Percentiles rank a stretch among this genome's conserved stretches.
Conservation (phyloP, 768 basidiomycete genomes). For the Boletus rex-veris region DNA sequence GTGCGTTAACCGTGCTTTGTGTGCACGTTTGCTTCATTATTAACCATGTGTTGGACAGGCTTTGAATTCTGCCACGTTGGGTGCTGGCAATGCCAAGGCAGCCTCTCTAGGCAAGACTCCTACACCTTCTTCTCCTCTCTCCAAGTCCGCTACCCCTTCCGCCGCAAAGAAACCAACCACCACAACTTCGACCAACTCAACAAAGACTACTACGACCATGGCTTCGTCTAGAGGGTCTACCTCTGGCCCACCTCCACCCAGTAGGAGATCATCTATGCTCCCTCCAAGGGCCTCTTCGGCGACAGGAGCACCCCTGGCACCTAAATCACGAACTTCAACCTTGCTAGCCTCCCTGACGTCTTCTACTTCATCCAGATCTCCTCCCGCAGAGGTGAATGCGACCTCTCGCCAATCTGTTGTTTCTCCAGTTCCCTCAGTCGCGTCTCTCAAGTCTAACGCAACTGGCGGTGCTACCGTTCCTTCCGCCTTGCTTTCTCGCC, state of each 20-base stretch:
- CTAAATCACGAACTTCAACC: conserved; percentile 38
- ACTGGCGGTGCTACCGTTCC: conserved; percentile 23
- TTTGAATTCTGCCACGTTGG: conserved; percentile 63
- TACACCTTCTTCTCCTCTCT: conserved; percentile 31
- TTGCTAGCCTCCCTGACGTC: conserved; percentile 27
- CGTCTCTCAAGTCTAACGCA: conserved; percentile 44
- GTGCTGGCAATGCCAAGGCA: conserved; percentile 50
- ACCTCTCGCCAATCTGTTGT: conserved; percentile 47
- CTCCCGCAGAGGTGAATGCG: conserved; percentile 21
- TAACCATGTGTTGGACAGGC: conserved; percentile 43
- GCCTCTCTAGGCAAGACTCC: conserved; percentile 42
- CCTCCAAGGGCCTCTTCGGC: conserved; percentile 38
- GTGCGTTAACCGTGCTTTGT: conserved; percentile 37
- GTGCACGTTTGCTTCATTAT: conserved; percentile 22
- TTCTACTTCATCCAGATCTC: conserved; percentile 18
- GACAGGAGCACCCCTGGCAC: conserved; percentile 33
- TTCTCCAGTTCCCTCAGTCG: conserved; percentile 53
- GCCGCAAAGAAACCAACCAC: conserved; percentile 28
- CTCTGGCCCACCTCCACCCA: conserved; percentile 32
- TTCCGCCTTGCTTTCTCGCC: conserved; percentile 39
- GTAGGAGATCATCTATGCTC: conserved; percentile 31
- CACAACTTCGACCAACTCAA: conserved; percentile 27
- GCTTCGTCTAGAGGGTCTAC: conserved; percentile 29
- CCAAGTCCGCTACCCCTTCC: conserved; percentile 30
- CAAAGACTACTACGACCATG: conserved; percentile 34